A percentile compares a stretch with the other conserved stretches of the same genome.
These are phyloP conservation scores for Candida succiphila DNA, from an alignment of 805 yeast genomes.

Conservation along the genomic window DNA sequence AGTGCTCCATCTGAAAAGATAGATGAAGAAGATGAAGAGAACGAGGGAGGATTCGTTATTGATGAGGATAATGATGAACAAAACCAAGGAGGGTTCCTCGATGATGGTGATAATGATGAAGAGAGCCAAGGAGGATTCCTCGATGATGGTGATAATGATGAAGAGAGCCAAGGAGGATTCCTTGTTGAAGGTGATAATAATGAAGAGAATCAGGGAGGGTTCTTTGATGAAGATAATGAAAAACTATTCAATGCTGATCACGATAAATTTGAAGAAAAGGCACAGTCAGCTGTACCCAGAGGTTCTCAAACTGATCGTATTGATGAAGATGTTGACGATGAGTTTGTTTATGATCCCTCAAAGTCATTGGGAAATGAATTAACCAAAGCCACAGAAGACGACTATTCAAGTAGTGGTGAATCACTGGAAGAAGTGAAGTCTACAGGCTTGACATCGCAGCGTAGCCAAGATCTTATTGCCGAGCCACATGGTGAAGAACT, in stretches of 20 bases:
- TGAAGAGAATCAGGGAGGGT: neutral
- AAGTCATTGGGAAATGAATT: neutral
- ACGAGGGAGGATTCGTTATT: too few relatives aligned
- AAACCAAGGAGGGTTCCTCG: neutral
- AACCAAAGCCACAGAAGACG: conserved; percentile 1
- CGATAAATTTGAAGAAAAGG: neutral
- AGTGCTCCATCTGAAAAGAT: neutral
- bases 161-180: conserved; percentile 5
- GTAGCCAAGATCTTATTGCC: too few relatives aligned
- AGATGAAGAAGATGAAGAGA: too few relatives aligned
- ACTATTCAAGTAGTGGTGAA: too few relatives aligned
- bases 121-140: conserved; percentile 2
- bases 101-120: conserved; percentile 1
- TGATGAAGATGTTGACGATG: neutral
- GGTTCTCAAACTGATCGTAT: neutral
- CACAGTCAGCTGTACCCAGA: neutral
- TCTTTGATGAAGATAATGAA: neutral
- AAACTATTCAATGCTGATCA: neutral
- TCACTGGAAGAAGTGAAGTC: too few relatives aligned
- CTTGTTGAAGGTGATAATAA: conserved; percentile 1
- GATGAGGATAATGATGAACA: conserved; percentile 1
- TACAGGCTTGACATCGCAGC: too few relatives aligned
- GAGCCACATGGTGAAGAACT: too few relatives aligned
- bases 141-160: conserved; percentile 3
- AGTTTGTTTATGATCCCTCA: neutral